These are phyloP conservation scores for Sideroxylon spinosum DNA, from an alignment of 179 eudicot species.

Conservation along the genomic window DNA sequence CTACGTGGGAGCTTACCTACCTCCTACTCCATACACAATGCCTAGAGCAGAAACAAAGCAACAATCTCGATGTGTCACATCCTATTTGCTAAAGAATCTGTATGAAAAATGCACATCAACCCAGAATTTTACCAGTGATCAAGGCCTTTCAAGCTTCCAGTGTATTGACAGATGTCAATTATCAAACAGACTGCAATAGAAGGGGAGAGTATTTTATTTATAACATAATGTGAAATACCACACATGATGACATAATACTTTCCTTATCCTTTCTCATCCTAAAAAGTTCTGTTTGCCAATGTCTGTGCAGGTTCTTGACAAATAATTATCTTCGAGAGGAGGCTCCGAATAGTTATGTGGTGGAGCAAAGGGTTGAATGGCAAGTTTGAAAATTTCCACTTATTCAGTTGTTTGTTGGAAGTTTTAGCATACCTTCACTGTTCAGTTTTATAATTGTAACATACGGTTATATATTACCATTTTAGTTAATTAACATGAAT, in stretches of 20 bases:
- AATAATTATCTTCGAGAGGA: constrained; percentile 94
- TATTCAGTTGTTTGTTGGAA: not conserved
- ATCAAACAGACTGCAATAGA: not conserved
- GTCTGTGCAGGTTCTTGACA: constrained; percentile 69
- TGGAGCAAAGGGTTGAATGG: constrained; percentile 99
- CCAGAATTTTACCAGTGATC: not conserved
- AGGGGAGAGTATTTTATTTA: not conserved
- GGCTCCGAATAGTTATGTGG: constrained; percentile 90
- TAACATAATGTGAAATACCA: too few species aligned
- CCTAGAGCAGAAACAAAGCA: not conserved
- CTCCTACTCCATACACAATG: not conserved
- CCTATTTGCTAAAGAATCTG: not conserved
- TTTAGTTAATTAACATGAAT: not conserved
- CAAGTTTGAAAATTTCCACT: constrained; percentile 33
- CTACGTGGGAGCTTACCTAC: too few species aligned
- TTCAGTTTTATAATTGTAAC: not conserved
- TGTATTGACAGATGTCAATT: too few species aligned
- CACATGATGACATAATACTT: too few species aligned
- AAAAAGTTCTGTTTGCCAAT: not conserved
- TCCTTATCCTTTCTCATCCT: not conserved
- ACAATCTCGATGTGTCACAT: not conserved
- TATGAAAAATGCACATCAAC: not conserved
- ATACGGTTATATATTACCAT: constrained; percentile 3
- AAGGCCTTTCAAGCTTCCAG: not conserved
- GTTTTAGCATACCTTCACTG: not conserved